A percentile compares a stretch with the other conserved stretches of the same genome.
These are phyloP conservation scores for Coprinopsis cinerea DNA, from an alignment of 768 basidiomycete genomes.

Conservation along the genomic window DNA sequence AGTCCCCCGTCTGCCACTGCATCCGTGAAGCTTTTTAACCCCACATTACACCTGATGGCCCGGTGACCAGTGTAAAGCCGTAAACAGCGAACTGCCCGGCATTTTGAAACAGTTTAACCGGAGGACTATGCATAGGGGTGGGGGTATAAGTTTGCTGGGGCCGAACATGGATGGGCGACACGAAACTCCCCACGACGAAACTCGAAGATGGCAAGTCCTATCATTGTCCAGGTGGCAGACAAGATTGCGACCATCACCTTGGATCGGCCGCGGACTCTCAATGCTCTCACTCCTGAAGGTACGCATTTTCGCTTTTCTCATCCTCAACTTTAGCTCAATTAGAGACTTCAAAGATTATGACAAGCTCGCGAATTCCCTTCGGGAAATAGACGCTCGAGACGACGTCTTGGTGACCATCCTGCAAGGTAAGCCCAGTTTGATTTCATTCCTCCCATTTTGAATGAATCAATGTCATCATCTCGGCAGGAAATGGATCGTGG, in stretches of 20 bases:
- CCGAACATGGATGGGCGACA: no score
- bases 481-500: slow-evolving; percentile 58
- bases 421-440: slow-evolving; percentile 46
- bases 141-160: no score
- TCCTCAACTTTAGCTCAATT: not conserved
- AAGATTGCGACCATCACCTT: slow-evolving; percentile 67
- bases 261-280: slow-evolving; percentile 52
- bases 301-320: not conserved
- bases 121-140: no score
- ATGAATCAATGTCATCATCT: not conserved
- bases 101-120: no score
- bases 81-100: no score
- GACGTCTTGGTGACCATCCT: slow-evolving; percentile 63
- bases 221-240: slow-evolving; percentile 43
- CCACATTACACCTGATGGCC: no score
- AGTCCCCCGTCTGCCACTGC: no score
- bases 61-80: no score
- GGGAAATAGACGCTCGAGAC: slow-evolving; percentile 50
- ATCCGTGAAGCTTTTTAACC: no score
- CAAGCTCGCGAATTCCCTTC: slow-evolving; percentile 49
- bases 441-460: not conserved
- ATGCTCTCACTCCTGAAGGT: slow-evolving; percentile 54
- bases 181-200: no score
- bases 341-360: slow-evolving; percentile 47
- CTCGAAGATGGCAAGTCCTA: no score